phyloP scores from a whole-genome alignment of 2,329 filamentous ascomycete species.

The Talaromyces piceae region DNA sequence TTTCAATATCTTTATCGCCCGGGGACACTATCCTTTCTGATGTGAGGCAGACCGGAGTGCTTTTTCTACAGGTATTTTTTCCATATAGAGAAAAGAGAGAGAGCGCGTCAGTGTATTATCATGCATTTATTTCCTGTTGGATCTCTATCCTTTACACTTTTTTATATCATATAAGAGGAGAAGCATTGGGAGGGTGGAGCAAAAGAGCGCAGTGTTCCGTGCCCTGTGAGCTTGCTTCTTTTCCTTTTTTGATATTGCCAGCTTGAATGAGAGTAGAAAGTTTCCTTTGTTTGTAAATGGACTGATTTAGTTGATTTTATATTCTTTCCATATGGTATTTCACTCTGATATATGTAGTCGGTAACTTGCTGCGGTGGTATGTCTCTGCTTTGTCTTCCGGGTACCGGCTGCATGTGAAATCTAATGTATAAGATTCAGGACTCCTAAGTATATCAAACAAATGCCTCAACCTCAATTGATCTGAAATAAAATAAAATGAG shows the following conservation, averaged over 20 bases:
- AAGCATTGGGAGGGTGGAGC: background rate
- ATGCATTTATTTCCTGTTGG: conserved; percentile 1
- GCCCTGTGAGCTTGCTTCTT: background rate
- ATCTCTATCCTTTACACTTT: background rate
- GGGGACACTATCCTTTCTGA: background rate
- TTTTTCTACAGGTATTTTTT: background rate
- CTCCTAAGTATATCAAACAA: too few species aligned
- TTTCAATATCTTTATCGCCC: background rate
- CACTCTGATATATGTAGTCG: background rate
- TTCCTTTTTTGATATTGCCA: background rate
- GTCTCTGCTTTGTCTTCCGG: too few species aligned
- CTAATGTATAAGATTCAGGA: too few species aligned
- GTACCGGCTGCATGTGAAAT: too few species aligned
- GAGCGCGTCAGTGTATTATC: conserved; percentile 1
- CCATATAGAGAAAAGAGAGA: background rate
- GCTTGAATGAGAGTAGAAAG: conserved; percentile 1
- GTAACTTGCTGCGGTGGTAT: background rate
- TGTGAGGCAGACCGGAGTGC: background rate
- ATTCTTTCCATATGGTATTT: background rate
- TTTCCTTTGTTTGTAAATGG: conserved; percentile 2
- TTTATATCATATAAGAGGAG: background rate
- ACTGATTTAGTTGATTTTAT: background rate
- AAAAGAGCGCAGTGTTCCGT: background rate
- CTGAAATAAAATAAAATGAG: too few species aligned
- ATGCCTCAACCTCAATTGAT: too few species aligned